A percentile compares a stretch with the other conserved stretches of the same genome.
Conservation (phyloP, 208 protist genomes). For the Naegleria gruberi region DNA sequence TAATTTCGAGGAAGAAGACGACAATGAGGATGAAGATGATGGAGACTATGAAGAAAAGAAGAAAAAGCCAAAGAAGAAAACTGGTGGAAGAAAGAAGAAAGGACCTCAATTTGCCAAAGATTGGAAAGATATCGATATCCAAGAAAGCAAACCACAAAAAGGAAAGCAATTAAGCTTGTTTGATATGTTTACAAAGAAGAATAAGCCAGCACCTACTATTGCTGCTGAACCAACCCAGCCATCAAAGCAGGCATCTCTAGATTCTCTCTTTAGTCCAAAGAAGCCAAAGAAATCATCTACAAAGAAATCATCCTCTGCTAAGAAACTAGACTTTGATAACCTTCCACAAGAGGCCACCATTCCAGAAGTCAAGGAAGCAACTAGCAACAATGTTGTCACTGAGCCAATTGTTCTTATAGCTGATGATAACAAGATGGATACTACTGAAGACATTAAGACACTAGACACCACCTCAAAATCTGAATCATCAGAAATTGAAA, state of each 20-base stretch:
- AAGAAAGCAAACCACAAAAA: neutral
- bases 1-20: neutral
- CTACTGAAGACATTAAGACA: neutral
- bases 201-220: neutral
- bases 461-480: neutral
- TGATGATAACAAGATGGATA: neutral
- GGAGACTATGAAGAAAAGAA: neutral
- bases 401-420: no score
- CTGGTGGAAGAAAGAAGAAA: neutral
- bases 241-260: neutral
- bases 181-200: neutral
- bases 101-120: neutral
- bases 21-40: neutral
- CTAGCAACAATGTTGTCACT: neutral
- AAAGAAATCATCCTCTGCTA: neutral
- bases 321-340: no score
- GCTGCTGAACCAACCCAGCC: neutral
- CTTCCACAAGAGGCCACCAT: neutral
- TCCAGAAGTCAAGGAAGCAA: neutral
- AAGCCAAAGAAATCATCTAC: neutral
- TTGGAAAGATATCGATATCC: neutral
- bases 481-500: neutral
- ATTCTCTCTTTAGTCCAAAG: neutral
- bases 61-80: neutral
- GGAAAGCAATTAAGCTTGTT: neutral